A percentile compares a stretch with the other conserved stretches of the same genome.
These are phyloP conservation scores for Fallopia convolvulus DNA, from an alignment of 148 eudicot species.

Conservation along the genomic window DNA sequence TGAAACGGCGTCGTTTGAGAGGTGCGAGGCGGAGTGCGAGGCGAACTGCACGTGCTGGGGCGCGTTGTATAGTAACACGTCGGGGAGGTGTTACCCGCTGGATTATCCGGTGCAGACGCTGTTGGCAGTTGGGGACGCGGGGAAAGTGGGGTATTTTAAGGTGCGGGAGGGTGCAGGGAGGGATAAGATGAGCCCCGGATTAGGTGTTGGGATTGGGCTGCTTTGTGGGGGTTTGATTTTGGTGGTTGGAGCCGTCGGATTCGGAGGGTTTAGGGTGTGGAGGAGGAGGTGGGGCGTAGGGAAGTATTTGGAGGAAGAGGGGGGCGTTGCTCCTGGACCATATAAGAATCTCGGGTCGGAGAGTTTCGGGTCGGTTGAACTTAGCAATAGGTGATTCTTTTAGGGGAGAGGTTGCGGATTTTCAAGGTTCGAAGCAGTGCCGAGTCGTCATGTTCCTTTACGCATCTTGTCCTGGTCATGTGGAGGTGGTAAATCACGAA, in stretches of 20 bases:
- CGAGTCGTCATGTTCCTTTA: too few relatives aligned
- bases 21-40: conserved; percentile 57
- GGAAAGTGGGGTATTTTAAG: conserved; percentile 79
- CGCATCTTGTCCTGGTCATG: too few relatives aligned
- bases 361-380: conserved; percentile 67
- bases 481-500: too few relatives aligned
- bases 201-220: conserved; percentile 44
- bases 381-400: conserved; percentile 24
- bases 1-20: conserved; percentile 30
- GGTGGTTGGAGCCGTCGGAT: conserved; percentile 31
- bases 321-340: conserved; percentile 44
- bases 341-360: conserved; percentile 62
- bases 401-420: too few relatives aligned
- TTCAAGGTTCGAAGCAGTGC: too few relatives aligned
- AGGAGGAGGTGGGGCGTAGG: conserved; percentile 37
- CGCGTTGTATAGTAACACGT: conserved; percentile 64
- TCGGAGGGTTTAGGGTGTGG: conserved; percentile 30
- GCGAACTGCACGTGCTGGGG: conserved; percentile 85
- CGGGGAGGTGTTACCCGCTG: conserved; percentile 71
- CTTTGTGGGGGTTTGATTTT: conserved; percentile 43
- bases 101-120: conserved; percentile 74
- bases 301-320: conserved; percentile 43
- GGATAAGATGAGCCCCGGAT: conserved; percentile 19
- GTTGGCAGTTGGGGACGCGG: conserved; percentile 53
- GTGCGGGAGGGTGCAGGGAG: conserved; percentile 48